Evolutionary conservation across 495 filamentous ascomycete genomes (phyloP).

Genomic region (Oidiodendron maius): DNA sequence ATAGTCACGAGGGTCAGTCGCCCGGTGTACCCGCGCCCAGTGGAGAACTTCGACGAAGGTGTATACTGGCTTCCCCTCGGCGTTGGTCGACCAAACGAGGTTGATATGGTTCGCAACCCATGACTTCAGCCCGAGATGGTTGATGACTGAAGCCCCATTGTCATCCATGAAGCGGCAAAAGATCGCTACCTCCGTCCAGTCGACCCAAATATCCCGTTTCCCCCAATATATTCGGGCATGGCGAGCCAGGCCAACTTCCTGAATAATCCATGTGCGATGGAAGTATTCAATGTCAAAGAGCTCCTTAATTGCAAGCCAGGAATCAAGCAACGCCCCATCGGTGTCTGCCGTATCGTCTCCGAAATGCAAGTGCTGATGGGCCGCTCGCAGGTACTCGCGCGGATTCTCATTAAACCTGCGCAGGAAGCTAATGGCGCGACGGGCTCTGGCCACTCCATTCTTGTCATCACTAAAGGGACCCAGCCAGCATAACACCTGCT

Average conservation of each 20-base stretch:
- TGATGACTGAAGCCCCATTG: conserved; percentile 9
- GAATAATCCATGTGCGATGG: conserved; percentile 12
- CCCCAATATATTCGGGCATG: conserved; percentile 11
- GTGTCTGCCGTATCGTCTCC: conserved; percentile 6
- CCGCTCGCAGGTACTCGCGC: background rate
- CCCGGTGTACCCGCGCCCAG: conserved; percentile 9
- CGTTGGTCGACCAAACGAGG: conserved; percentile 6
- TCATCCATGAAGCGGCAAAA: conserved; percentile 10
- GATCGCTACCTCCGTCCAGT: conserved; percentile 6
- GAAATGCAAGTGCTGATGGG: conserved; percentile 1
- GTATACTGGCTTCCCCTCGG: conserved; percentile 1
- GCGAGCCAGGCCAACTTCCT: conserved; percentile 7
- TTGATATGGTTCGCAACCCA: conserved; percentile 14
- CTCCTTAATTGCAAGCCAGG: conserved; percentile 11
- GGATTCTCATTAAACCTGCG: conserved; percentile 2
- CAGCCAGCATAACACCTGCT: conserved; percentile 10
- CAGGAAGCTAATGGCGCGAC: conserved; percentile 1
- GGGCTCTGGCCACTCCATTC: conserved; percentile 2
- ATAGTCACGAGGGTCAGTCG: conserved; percentile 10
- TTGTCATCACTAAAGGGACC: conserved; percentile 6
- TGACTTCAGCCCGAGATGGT: conserved; percentile 4
- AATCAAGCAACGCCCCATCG: conserved; percentile 1
- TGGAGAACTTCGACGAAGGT: conserved; percentile 12
- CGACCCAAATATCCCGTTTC: background rate
- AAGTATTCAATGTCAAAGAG: conserved; percentile 11